Conservation (phyloP, 305 asterid genomes). For the Fraxinus albicans region DNA sequence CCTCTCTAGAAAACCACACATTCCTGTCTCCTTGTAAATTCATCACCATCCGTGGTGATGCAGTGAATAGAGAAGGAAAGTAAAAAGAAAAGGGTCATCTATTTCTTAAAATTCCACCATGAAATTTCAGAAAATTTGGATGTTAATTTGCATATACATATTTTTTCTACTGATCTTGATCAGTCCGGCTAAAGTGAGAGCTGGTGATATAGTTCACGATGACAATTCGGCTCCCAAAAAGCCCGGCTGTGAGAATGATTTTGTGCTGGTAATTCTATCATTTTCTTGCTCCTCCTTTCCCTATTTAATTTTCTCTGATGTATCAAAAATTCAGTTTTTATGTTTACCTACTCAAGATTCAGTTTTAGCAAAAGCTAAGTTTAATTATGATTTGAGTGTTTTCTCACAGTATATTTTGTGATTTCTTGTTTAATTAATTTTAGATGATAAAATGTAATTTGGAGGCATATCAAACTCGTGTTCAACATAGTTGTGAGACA, state of each 20-base stretch:
- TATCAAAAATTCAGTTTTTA: not conserved
- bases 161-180: constrained; percentile 31
- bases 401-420: not conserved
- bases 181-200: constrained; percentile 44
- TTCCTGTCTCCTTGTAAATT: not conserved
- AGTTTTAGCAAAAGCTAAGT: not conserved
- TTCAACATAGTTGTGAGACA: not conserved
- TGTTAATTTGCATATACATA: constrained; percentile 33
- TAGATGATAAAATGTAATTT: not conserved
- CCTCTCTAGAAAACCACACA: not conserved
- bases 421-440: not conserved
- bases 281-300: constrained; percentile 12
- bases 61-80: not conserved
- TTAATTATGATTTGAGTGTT: not conserved
- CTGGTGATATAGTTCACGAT: constrained; percentile 84
- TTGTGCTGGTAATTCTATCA: constrained; percentile 43
- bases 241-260: constrained; percentile 62
- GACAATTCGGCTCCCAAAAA: constrained; percentile 53
- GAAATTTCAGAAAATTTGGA: constrained; percentile 31
- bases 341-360: not conserved
- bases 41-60: not conserved
- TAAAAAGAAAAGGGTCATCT: not conserved
- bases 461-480: not conserved
- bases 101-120: constrained; percentile 14
- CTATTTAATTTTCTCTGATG: constrained; percentile 9